A percentile compares a stretch with the other conserved stretches of the same genome.
phyloP scores from a whole-genome alignment of 108 stramenopile genomes.

The Mayamaea pseudoterrestris region DNA sequence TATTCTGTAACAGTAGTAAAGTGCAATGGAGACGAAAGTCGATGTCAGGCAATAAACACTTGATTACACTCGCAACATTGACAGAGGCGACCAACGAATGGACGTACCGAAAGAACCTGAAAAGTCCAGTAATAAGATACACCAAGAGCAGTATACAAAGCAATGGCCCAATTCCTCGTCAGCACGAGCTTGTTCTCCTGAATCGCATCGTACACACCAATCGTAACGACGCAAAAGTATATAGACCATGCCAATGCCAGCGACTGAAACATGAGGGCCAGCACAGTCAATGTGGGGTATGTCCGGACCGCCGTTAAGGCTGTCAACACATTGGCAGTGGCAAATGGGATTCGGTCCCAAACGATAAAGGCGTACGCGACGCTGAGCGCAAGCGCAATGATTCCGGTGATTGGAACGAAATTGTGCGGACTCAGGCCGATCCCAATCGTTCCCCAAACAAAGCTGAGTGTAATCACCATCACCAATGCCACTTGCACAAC shows the following conservation, averaged over 20 bases:
- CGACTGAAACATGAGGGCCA: conserved; percentile 60
- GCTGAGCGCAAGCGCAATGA: conserved; percentile 57
- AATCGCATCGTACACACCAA: conserved; percentile 69
- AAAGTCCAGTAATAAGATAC: conserved; percentile 80
- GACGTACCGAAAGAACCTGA: conserved; percentile 63
- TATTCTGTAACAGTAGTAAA: too few relatives aligned
- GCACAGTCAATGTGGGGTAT: conserved; percentile 56
- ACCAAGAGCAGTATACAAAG: conserved; percentile 29
- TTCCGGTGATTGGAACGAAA: conserved; percentile 70
- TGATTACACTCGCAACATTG: too few relatives aligned
- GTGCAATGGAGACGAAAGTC: too few relatives aligned
- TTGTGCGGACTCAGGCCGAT: conserved; percentile 69
- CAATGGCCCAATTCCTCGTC: conserved; percentile 18
- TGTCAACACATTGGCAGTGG: conserved; percentile 61
- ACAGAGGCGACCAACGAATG: too few relatives aligned
- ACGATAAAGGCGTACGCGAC: conserved; percentile 56
- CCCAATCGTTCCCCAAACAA: conserved; percentile 79
- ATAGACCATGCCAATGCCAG: conserved; percentile 56
- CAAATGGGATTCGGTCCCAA: conserved; percentile 70
- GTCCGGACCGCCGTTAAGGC: conserved; percentile 70
- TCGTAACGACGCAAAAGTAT: conserved; percentile 49
- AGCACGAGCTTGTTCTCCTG: conserved; percentile 33
- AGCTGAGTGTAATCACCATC: conserved; percentile 55
- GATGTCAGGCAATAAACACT: too few relatives aligned
- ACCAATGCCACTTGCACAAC: conserved; percentile 66